Evolutionary conservation across 305 asterid genomes (phyloP).

Genomic region (Fraxinus xanthoxyloides): DNA sequence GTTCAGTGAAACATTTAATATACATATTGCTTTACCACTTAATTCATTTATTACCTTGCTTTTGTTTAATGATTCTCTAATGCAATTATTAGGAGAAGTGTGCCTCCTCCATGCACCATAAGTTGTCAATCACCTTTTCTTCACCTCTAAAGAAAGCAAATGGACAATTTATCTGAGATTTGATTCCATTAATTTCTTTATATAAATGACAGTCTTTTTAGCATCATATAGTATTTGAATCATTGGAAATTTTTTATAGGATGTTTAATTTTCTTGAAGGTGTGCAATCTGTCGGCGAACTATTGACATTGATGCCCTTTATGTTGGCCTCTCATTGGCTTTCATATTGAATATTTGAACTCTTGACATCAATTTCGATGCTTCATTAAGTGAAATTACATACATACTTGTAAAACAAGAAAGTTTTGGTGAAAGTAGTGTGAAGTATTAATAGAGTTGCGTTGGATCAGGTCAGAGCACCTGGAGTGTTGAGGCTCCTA

Average conservation of each 20-base stretch:
- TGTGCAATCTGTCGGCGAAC: not conserved
- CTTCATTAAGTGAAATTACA: not conserved
- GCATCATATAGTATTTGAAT: not conserved
- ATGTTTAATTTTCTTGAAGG: not conserved
- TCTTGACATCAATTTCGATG: not conserved
- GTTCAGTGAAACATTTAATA: not conserved
- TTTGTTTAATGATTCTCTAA: conserved; percentile 1
- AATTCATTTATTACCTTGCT: not conserved
- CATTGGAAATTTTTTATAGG: not conserved
- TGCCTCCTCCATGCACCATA: not conserved
- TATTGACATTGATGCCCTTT: not conserved
- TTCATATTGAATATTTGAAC: not conserved
- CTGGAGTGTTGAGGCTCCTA: not conserved
- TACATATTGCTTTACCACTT: not conserved
- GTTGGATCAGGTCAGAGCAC: not conserved
- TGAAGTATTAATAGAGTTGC: not conserved
- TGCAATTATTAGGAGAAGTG: not conserved
- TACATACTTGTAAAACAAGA: not conserved
- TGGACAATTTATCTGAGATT: not conserved
- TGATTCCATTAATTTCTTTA: not conserved
- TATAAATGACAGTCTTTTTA: not conserved
- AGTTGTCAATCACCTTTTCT: not conserved
- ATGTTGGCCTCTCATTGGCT: not conserved
- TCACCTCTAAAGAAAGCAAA: not conserved
- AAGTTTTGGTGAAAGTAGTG: not conserved